phyloP scores from a whole-genome alignment of 179 eudicot genomes.

The Gypsophila paniculata region DNA sequence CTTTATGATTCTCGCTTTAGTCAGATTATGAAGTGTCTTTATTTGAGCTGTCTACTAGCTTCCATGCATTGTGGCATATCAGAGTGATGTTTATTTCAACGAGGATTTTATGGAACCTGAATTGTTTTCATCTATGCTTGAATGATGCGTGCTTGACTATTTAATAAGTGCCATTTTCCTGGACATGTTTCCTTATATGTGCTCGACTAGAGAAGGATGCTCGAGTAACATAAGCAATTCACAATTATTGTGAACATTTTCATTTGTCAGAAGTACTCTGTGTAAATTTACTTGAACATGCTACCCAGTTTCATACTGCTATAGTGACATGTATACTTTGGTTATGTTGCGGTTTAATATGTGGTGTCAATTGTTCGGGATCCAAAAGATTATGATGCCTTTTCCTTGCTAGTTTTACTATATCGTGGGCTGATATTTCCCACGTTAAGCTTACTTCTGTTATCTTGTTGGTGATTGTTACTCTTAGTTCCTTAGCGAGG shows the following conservation, averaged over 20 bases:
- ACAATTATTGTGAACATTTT: too few relatives aligned
- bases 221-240: too few relatives aligned
- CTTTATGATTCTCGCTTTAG: slow-evolving; percentile 9
- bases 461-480: neutral
- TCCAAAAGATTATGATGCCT: neutral
- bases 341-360: neutral
- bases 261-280: neutral
- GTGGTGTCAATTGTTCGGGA: neutral
- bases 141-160: neutral
- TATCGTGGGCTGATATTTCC: neutral
- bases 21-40: neutral
- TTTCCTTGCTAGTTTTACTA: neutral
- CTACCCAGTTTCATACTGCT: neutral
- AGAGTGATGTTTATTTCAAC: neutral
- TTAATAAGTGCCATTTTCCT: neutral
- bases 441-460: neutral
- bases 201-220: neutral
- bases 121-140: neutral
- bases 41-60: slow-evolving; percentile 4
- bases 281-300: neutral
- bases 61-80: neutral
- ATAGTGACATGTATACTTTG: neutral
- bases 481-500: neutral
- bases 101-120: neutral
- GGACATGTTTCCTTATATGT: neutral